phyloP scores from a whole-genome alignment of 1,284 basidiomycete genomes.

The Bondarzewia mesenterica region DNA sequence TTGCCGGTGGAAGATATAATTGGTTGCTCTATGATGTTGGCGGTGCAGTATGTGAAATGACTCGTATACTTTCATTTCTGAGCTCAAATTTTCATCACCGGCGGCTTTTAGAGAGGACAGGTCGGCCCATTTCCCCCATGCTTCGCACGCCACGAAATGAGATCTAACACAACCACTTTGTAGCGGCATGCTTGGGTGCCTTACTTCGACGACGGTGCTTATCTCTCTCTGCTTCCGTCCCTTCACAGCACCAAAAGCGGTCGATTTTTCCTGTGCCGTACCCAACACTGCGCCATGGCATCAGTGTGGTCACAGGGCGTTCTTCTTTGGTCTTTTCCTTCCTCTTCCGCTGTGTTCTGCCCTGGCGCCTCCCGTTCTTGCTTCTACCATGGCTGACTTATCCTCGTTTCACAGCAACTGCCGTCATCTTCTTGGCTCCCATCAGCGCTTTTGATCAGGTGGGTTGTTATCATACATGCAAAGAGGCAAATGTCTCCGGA shows the following conservation, averaged over 20 bases:
- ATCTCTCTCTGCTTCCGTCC: conserved; percentile 1
- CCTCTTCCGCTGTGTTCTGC: background rate
- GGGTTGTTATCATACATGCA: conserved; percentile 10
- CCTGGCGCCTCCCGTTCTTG: background rate
- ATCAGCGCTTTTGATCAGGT: conserved; percentile 81
- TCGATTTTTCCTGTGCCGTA: background rate
- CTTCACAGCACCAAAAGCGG: conserved; percentile 2
- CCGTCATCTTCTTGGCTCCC: conserved; percentile 70
- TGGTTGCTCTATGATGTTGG: conserved; percentile 79
- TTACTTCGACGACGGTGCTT: conserved; percentile 66
- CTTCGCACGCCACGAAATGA: conserved; percentile 2
- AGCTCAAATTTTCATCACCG: conserved; percentile 6
- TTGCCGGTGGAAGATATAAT: conserved; percentile 52
- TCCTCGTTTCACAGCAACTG: conserved; percentile 39
- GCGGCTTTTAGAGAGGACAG: conserved; percentile 38
- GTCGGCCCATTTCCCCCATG: conserved; percentile 23
- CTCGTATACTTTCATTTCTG: conserved; percentile 1
- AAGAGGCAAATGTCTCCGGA: background rate
- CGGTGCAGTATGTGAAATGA: conserved; percentile 50
- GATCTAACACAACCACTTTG: conserved; percentile 5
- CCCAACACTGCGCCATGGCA: too few relatives aligned
- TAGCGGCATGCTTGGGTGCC: conserved; percentile 75
- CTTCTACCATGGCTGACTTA: conserved; percentile 4
- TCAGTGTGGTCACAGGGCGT: too few relatives aligned
- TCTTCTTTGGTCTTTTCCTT: conserved; percentile 6